Percentiles rank a stretch among this genome's conserved stretches.
phyloP scores from a whole-genome alignment of 1,139 yeast genomes.

The Saccharomyces pastorianus region DNA sequence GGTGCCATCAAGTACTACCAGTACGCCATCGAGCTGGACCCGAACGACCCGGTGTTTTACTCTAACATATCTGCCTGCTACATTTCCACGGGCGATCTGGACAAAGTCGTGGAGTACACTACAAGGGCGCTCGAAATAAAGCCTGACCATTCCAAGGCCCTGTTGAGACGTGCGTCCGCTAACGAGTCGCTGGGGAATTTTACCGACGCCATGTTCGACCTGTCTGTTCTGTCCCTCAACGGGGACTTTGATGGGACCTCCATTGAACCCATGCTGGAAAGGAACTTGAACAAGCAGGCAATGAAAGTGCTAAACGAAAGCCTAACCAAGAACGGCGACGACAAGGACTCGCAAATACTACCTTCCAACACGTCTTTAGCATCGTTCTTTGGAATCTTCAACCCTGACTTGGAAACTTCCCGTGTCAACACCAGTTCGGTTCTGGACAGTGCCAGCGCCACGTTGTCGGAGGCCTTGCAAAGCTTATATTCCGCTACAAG shows the following conservation, averaged over 20 bases:
- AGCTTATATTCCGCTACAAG: conserved; percentile 54
- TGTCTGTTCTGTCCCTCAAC: conserved; percentile 68
- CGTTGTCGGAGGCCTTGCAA: conserved; percentile 58
- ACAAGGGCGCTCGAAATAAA: conserved; percentile 73
- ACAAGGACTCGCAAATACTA: conserved; percentile 39
- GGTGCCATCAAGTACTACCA: conserved; percentile 69
- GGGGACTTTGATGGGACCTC: conserved; percentile 72
- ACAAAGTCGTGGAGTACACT: conserved; percentile 78
- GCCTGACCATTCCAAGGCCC: conserved; percentile 86
- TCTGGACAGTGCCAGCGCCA: conserved; percentile 45
- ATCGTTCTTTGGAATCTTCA: conserved; percentile 64
- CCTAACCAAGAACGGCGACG: conserved; percentile 36
- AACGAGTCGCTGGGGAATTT: conserved; percentile 70
- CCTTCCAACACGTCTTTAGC: conserved; percentile 80
- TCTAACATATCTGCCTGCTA: conserved; percentile 93
- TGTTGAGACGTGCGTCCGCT: conserved; percentile 71
- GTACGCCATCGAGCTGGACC: conserved; percentile 60
- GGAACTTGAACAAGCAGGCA: conserved; percentile 71
- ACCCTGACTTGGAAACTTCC: conserved; percentile 24
- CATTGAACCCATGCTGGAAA: conserved; percentile 72
- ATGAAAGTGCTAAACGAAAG: conserved; percentile 55
- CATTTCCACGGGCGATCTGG: conserved; percentile 67
- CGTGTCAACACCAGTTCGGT: conserved; percentile 32
- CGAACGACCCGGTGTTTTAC: conserved; percentile 71
- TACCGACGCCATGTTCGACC: conserved; percentile 80